Evolutionary conservation across 257 asterid species (phyloP).

Genomic region (Solanum medicagineum): DNA sequence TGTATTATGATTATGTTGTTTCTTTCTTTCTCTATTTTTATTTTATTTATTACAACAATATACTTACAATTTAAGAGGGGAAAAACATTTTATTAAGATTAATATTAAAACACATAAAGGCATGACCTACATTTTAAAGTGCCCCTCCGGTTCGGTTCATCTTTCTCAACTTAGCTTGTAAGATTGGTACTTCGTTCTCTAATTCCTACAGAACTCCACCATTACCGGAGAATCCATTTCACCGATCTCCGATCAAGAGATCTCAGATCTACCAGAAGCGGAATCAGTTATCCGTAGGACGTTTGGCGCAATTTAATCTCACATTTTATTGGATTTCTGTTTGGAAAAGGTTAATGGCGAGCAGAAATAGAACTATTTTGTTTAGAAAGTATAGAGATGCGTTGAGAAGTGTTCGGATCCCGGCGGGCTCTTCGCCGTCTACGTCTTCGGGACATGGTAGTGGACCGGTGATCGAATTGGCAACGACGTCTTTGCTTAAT

Average conservation of each 20-base stretch:
- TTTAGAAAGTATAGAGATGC: constrained; percentile 84
- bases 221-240: constrained; percentile 1
- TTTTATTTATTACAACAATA: background rate
- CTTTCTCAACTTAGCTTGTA: background rate
- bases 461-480: constrained; percentile 84
- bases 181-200: background rate
- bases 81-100: background rate
- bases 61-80: background rate
- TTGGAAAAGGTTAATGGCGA: constrained; percentile 46
- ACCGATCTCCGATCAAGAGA: background rate
- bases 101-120: background rate
- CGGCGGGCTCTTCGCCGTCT: constrained; percentile 48
- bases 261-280: constrained; percentile 14
- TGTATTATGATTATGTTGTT: background rate
- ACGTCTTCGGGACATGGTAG: constrained; percentile 45
- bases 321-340: background rate
- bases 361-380: constrained; percentile 83
- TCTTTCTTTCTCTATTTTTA: background rate
- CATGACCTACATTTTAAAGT: background rate
- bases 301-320: background rate
- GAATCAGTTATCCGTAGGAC: background rate
- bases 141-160: background rate
- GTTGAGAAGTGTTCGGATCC: constrained; percentile 75
- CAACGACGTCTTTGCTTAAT: constrained; percentile 78
- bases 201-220: background rate